Percentiles rank a stretch among this genome's conserved stretches.
phyloP scores from a whole-genome alignment of 345 rosid species.

The Ceriops zippeliana region DNA sequence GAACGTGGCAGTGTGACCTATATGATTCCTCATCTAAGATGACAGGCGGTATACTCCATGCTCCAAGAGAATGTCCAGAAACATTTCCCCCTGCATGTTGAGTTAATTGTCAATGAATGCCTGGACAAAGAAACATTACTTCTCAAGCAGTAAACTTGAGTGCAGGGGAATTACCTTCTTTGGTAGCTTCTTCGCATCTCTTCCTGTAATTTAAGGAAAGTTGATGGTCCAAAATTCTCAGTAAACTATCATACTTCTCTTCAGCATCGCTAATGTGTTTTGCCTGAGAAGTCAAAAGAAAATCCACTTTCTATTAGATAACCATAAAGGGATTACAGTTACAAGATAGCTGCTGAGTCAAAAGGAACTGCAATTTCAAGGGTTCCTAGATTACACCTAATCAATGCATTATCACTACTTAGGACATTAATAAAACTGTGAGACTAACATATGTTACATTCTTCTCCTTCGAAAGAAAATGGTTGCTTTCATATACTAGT shows the following conservation, averaged over 20 bases:
- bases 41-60: constrained; percentile 67
- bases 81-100: constrained; percentile 51
- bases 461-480: no score
- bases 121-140: neutral
- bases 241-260: constrained; percentile 50
- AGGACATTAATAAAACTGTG: no score
- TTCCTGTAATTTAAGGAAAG: constrained; percentile 54
- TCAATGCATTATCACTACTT: no score
- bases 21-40: constrained; percentile 61
- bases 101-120: neutral
- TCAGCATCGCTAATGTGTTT: constrained; percentile 69
- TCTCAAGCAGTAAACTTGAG: neutral
- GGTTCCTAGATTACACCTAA: no score
- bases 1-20: constrained; percentile 17
- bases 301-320: neutral
- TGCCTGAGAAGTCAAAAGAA: constrained; percentile 39
- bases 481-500: no score
- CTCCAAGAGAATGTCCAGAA: constrained; percentile 63
- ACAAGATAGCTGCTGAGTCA: neutral
- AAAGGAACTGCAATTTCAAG: no score
- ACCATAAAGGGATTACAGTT: neutral
- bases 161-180: constrained; percentile 54
- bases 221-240: constrained; percentile 56
- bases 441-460: no score
- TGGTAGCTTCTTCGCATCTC: constrained; percentile 85